A percentile compares a stretch with the other conserved stretches of the same genome.
Evolutionary conservation across 805 yeast genomes (phyloP).

Genomic region (Wickerhamomyces chaumierensis): DNA sequence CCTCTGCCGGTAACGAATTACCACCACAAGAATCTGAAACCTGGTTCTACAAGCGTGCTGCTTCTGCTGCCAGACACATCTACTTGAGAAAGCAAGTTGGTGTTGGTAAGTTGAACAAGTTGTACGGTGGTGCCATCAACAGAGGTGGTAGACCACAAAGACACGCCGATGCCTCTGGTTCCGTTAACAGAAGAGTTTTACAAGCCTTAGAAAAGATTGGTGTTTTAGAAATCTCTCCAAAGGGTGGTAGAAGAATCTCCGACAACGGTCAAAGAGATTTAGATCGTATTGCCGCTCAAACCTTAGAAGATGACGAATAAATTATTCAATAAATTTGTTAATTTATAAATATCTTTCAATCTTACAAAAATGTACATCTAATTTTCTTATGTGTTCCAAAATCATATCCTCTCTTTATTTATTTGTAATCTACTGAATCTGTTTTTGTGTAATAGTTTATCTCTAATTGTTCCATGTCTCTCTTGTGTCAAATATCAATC

Average conservation of each 20-base stretch:
- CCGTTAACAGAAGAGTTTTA: constrained; percentile 96
- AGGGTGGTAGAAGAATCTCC: constrained; percentile 99
- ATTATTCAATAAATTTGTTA: constrained; percentile 3
- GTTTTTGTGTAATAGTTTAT: too few species aligned
- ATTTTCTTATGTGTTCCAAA: not conserved
- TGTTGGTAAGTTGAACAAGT: constrained; percentile 97
- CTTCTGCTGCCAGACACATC: constrained; percentile 99
- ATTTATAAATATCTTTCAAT: constrained; percentile 5
- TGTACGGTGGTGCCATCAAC: constrained; percentile 98
- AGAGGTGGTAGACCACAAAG: constrained; percentile 98
- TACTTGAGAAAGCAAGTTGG: constrained; percentile 99
- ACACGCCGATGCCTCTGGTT: constrained; percentile 99
- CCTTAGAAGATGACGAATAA: constrained; percentile 79
- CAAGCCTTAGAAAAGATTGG: constrained; percentile 98
- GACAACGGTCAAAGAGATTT: constrained; percentile 99
- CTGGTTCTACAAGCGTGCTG: constrained; percentile 99
- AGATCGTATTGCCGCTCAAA: constrained; percentile 99
- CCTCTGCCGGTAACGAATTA: constrained; percentile 96
- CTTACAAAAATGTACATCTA: constrained; percentile 7
- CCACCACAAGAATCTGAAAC: constrained; percentile 99
- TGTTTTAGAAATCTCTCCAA: constrained; percentile 89
- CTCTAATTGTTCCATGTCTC: too few species aligned
- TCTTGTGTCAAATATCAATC: too few species aligned
- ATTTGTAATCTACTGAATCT: too few species aligned
- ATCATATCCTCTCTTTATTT: too few species aligned